These are phyloP conservation scores for Peronospora belbahrii DNA, from an alignment of 352 stramenopile genomes.

Conservation along the genomic window DNA sequence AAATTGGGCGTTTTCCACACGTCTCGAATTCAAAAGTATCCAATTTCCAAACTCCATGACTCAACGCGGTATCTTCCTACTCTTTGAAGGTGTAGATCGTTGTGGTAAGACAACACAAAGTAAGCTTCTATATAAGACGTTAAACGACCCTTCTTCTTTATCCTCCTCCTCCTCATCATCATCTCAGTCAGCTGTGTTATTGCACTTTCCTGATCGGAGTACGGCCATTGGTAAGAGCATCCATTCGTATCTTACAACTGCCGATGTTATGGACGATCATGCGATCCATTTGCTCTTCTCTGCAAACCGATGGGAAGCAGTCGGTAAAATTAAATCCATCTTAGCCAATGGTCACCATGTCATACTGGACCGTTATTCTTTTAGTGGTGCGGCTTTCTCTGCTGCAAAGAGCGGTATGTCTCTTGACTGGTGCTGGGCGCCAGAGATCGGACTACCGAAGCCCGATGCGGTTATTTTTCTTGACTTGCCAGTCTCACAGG, in stretches of 20 bases:
- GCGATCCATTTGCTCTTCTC: conserved; percentile 98
- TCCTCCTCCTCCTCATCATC: conserved; percentile 16
- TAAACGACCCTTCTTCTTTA: no score
- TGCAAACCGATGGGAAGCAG: conserved; percentile 98
- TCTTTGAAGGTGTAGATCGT: conserved; percentile 98
- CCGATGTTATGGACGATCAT: conserved; percentile 90
- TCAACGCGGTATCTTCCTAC: conserved; percentile 94
- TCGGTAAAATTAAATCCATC: conserved; percentile 54
- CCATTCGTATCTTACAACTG: conserved; percentile 92
- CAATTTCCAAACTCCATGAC: conserved; percentile 4
- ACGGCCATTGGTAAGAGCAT: conserved; percentile 95
- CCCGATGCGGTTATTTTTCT: conserved; percentile 98
- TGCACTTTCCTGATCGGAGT: conserved; percentile 78
- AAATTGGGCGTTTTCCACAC: background rate
- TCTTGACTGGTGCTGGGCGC: conserved; percentile 96
- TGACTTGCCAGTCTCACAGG: conserved; percentile 90
- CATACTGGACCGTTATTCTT: conserved; percentile 96
- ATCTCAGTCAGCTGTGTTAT: conserved; percentile 26
- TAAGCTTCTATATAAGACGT: conserved; percentile 72
- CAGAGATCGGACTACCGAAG: conserved; percentile 93
- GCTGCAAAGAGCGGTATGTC: conserved; percentile 90
- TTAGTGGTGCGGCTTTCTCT: conserved; percentile 98
- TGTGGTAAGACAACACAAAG: conserved; percentile 99
- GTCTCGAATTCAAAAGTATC: no score
- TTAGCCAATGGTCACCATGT: conserved; percentile 85